phyloP scores from a whole-genome alignment of 2,329 filamentous ascomycete genomes.

The Hymenoscyphus fructigenus region DNA sequence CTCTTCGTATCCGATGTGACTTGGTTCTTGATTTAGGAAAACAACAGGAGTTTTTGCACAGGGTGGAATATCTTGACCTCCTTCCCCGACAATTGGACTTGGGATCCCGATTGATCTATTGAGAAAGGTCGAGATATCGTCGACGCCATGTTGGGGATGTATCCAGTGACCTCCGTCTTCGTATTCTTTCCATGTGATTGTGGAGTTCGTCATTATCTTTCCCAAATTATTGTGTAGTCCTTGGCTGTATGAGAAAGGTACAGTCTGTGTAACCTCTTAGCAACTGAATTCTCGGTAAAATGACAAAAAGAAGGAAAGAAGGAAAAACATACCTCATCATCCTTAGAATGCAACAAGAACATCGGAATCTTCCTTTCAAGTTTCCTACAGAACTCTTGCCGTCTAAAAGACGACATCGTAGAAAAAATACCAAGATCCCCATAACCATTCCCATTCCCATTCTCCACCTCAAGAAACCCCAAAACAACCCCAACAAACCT shows the following conservation, averaged over 20 bases:
- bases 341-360: conserved; percentile 2
- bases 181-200: conserved; percentile 42
- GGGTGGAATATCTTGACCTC: no score
- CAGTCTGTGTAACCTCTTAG: not conserved
- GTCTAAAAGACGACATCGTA: no score
- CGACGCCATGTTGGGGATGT: conserved; percentile 42
- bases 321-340: not conserved
- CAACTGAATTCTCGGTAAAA: not conserved
- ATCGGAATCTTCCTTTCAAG: not conserved
- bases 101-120: not conserved
- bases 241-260: not conserved
- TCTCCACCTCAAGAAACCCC: not conserved
- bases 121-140: conserved; percentile 34
- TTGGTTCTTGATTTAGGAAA: no score
- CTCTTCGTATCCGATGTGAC: no score
- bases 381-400: no score
- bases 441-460: no score
- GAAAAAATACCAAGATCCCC: no score
- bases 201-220: not conserved
- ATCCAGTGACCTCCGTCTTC: conserved; percentile 44
- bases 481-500: not conserved
- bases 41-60: no score
- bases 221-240: not conserved
- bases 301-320: not conserved
- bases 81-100: not conserved